phyloP scores from a whole-genome alignment of 2,329 filamentous ascomycete genomes.

The Alternaria sp. region DNA sequence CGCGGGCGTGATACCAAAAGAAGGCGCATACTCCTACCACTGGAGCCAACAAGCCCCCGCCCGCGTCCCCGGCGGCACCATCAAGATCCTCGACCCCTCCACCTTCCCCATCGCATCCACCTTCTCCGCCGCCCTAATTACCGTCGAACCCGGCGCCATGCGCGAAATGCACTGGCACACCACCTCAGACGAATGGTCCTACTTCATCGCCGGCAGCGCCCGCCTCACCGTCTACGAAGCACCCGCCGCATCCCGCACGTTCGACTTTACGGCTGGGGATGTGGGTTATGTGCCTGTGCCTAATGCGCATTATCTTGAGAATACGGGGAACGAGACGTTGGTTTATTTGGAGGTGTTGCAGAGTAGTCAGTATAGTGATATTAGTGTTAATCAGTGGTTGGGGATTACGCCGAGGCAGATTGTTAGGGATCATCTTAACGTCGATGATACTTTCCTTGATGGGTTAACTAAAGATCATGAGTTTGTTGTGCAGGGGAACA shows the following conservation, averaged over 20 bases:
- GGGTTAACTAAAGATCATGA: slow-evolving; percentile 48
- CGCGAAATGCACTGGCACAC: slow-evolving; percentile 70
- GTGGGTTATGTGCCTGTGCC: slow-evolving; percentile 65
- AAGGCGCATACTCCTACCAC: slow-evolving; percentile 50
- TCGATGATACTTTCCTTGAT: slow-evolving; percentile 32
- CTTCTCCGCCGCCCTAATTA: slow-evolving; percentile 64
- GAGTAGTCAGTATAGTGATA: slow-evolving; percentile 59
- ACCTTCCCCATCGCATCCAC: slow-evolving; percentile 63
- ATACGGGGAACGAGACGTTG: slow-evolving; percentile 63
- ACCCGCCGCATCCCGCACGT: slow-evolving; percentile 59
- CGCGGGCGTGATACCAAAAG: slow-evolving; percentile 38
- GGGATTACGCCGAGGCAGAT: slow-evolving; percentile 55
- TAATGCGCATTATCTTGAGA: slow-evolving; percentile 66
- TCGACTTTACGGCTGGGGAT: slow-evolving; percentile 65
- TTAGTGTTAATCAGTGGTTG: slow-evolving; percentile 65
- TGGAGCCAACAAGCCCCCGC: slow-evolving; percentile 57
- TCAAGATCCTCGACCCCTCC: slow-evolving; percentile 65
- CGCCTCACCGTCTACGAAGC: slow-evolving; percentile 64
- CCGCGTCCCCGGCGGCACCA: slow-evolving; percentile 61
- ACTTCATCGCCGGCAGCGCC: slow-evolving; percentile 63
- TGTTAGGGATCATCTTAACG: slow-evolving; percentile 42
- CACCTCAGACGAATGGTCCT: slow-evolving; percentile 66
- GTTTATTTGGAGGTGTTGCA: slow-evolving; percentile 67
- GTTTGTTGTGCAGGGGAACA: slow-evolving; percentile 48
- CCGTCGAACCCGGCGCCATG: slow-evolving; percentile 67